These are phyloP conservation scores for Phytophthora kernoviae DNA, from an alignment of 352 stramenopile genomes.

Conservation along the genomic window DNA sequence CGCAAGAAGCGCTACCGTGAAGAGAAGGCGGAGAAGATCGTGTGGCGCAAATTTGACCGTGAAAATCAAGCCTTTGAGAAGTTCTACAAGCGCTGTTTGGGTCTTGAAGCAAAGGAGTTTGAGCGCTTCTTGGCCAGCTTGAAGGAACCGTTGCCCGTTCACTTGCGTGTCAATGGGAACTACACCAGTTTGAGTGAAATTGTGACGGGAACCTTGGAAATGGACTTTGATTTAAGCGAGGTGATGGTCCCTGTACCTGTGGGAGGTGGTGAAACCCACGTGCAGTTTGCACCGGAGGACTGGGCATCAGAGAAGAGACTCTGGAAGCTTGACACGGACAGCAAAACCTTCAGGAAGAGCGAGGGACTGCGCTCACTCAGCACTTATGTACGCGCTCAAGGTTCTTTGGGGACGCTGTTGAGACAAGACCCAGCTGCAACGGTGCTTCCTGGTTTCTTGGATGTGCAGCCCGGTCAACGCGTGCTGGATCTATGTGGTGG, in stretches of 20 bases:
- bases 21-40: conserved; percentile 82
- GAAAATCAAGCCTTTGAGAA: conserved; percentile 82
- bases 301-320: conserved; percentile 69
- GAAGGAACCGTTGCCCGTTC: conserved; percentile 73
- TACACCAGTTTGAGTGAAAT: conserved; percentile 83
- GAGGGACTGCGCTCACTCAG: conserved; percentile 89
- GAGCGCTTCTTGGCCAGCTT: conserved; percentile 79
- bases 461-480: conserved; percentile 82
- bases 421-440: conserved; percentile 96
- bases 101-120: conserved; percentile 78
- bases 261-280: conserved; percentile 53
- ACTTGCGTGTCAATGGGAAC: conserved; percentile 90
- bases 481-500: conserved; percentile 75
- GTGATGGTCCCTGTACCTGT: conserved; percentile 62
- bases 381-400: conserved; percentile 92
- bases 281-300: conserved; percentile 61
- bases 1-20: conserved; percentile 66
- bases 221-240: conserved; percentile 68
- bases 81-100: conserved; percentile 84
- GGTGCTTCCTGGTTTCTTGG: conserved; percentile 94
- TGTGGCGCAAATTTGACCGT: conserved; percentile 88
- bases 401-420: conserved; percentile 88
- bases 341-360: conserved; percentile 88
- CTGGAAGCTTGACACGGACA: conserved; percentile 82
- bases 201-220: conserved; percentile 70